Conservation (phyloP, 495 filamentous ascomycete species). For the Aspergillus steynii region DNA sequence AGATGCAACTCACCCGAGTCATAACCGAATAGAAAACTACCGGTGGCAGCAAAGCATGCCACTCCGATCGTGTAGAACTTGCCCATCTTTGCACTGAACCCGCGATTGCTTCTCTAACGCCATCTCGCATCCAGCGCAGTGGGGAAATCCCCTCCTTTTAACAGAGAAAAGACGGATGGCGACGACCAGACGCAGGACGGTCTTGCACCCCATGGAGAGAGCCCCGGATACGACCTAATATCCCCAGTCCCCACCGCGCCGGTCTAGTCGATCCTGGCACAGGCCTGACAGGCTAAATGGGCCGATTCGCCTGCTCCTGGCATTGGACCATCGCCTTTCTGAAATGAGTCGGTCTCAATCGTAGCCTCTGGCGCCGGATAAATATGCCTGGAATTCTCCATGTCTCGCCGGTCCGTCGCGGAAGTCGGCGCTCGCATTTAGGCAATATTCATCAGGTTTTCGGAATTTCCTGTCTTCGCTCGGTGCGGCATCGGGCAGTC, state of each 20-base stretch:
- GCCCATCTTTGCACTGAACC: slow-evolving; percentile 2
- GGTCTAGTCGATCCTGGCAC: background rate
- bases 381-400: background rate
- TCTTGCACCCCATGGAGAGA: background rate
- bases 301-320: background rate
- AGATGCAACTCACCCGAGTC: slow-evolving; percentile 6
- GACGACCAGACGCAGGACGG: background rate
- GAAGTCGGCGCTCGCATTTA: background rate
- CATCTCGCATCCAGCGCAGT: background rate
- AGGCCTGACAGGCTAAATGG: background rate
- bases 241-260: background rate
- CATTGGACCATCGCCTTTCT: background rate
- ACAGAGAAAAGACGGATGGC: background rate
- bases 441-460: background rate
- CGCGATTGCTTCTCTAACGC: background rate
- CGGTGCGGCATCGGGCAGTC: background rate
- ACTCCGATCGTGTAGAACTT: slow-evolving; percentile 7
- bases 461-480: background rate
- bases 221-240: background rate
- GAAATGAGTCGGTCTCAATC: background rate
- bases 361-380: background rate
- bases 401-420: background rate
- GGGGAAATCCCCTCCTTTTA: background rate
- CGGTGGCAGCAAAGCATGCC: slow-evolving; percentile 9
- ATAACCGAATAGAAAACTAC: slow-evolving; percentile 13